Evolutionary conservation across 768 basidiomycete genomes (phyloP).

Genomic region (Neoboletus magnificus): DNA sequence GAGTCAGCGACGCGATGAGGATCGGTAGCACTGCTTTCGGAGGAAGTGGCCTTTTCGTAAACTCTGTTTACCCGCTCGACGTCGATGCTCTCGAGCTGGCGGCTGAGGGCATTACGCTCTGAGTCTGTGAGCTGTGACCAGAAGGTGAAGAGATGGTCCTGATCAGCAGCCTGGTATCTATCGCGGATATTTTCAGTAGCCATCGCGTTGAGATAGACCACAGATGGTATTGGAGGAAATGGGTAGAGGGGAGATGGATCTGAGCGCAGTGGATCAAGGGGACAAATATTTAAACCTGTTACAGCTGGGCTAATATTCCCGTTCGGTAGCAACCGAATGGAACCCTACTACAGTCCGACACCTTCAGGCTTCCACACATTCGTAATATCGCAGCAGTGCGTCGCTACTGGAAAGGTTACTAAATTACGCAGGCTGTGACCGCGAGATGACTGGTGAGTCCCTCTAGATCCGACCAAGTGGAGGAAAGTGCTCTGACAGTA

Average conservation of each 20-base stretch:
- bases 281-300: slow-evolving; percentile 11
- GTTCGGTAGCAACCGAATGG: slow-evolving; percentile 22
- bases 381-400: slow-evolving; percentile 5
- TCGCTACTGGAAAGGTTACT: neutral
- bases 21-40: slow-evolving; percentile 52
- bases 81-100: slow-evolving; percentile 78
- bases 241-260: neutral
- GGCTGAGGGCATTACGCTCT: slow-evolving; percentile 60
- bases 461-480: neutral
- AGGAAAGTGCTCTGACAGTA: neutral
- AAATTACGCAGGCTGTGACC: neutral
- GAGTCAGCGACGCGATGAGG: slow-evolving; percentile 41
- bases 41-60: slow-evolving; percentile 69
- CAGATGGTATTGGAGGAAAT: neutral
- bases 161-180: slow-evolving; percentile 75
- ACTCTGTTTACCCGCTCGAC: slow-evolving; percentile 90
- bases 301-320: neutral
- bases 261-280: neutral
- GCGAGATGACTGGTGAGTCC: neutral
- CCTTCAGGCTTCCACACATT: neutral
- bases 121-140: slow-evolving; percentile 66
- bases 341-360: neutral
- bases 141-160: slow-evolving; percentile 88
- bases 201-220: slow-evolving; percentile 35
- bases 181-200: slow-evolving; percentile 53